Evolutionary conservation across 179 eudicot species (phyloP), one percentile per base, ranked within the genome.

Genomic region (Beta corolliflora): DNA sequence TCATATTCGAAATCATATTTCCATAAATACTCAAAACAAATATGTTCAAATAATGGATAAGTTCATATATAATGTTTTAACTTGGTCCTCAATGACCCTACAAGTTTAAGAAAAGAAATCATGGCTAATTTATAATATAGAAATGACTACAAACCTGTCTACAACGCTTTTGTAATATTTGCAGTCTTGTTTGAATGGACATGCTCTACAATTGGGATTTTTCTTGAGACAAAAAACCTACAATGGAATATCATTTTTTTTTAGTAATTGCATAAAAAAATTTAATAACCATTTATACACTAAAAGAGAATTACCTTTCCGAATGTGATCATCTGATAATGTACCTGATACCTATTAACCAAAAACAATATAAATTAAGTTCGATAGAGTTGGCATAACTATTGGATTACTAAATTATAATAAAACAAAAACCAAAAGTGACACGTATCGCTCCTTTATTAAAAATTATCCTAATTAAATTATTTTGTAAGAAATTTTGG

Each of bases 301-400:
- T 6, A 50, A 46, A 41, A 8, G 55, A 48, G 11, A 18, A 18
- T 21, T 89, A 92, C 97, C 96, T 94, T 95, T 76, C 98, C 99
- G 80, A 93, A 94, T 19, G 98, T 92, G 59, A 95, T 95, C 97
- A 92, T 85, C 21, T 90, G 95, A 82, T 91, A 93, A 76, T 95
- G 99, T 54, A 95, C 76, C 80, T 88, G 86, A 75, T 95, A 95
- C 87, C 99, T 95, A 48, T 79, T 36, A 71, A 71, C 46, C 76
- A 67, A 65, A 69, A 9, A 76, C n/a, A 1, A 58, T 64, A 52
- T 36, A 6, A 48, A 19, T 16, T 7, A 36, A 45, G 16, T 36
- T 36, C 41, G 3, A 36, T 36, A 36, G 41, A 36, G 29, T 25
- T 25, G n/a, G 41, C 3, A 36, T 36, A 36, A 36, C 41, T 1